phyloP scores from a whole-genome alignment of 352 stramenopile species.

The Phytophthora hibernalis region DNA sequence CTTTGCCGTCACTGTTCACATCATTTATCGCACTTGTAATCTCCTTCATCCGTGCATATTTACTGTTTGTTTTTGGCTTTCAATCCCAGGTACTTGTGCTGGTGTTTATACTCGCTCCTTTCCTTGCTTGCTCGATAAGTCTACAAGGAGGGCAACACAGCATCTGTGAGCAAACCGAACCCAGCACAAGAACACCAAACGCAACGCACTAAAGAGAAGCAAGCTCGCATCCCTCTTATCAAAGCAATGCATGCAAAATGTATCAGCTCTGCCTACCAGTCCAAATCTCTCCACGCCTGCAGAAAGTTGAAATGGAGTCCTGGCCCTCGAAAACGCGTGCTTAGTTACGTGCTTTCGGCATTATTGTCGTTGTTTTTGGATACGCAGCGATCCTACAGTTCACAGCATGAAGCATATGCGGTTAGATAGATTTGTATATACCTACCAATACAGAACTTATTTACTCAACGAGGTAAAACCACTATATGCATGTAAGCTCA shows the following conservation, averaged over 20 bases:
- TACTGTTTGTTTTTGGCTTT: background rate
- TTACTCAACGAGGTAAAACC: conserved; percentile 21
- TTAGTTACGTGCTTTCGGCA: background rate
- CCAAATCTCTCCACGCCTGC: background rate
- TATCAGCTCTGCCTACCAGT: conserved; percentile 41
- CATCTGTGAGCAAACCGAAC: conserved; percentile 7
- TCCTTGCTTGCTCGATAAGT: background rate
- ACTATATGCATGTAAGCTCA: conserved; percentile 15
- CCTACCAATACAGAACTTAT: conserved; percentile 7
- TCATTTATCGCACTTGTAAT: conserved; percentile 20
- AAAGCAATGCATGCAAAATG: conserved; percentile 36
- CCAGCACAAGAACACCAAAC: conserved; percentile 12
- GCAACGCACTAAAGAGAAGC: conserved; percentile 22
- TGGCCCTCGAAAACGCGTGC: conserved; percentile 5
- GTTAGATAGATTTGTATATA: conserved; percentile 16
- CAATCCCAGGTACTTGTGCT: background rate
- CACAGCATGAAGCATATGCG: conserved; percentile 6
- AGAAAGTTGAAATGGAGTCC: background rate
- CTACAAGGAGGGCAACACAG: conserved; percentile 14
- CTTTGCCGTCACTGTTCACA: conserved; percentile 20
- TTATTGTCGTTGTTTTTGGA: background rate
- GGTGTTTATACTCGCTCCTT: background rate
- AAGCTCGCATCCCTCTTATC: conserved; percentile 26
- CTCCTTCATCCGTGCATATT: conserved; percentile 9
- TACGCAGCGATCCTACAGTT: conserved; percentile 15